Percentiles rank a stretch among this genome's conserved stretches.
phyloP scores from a whole-genome alignment of 1,284 basidiomycete genomes.

The Boletus smithii region DNA sequence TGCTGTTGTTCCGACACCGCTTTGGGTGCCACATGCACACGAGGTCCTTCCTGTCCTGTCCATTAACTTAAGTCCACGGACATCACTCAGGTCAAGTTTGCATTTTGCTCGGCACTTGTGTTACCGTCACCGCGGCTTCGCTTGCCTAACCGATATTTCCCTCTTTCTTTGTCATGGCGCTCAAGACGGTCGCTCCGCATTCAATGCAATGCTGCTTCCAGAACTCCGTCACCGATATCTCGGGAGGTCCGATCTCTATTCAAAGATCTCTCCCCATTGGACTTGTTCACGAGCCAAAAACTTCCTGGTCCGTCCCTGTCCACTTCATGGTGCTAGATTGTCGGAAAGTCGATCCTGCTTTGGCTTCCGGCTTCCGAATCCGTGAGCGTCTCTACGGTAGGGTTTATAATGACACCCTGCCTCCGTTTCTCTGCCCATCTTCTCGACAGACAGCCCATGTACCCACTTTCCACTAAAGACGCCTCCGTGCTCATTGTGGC shows the following conservation, averaged over 20 bases:
- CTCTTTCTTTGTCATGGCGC: slow-evolving; percentile 34
- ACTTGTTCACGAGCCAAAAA: slow-evolving; percentile 25
- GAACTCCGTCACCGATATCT: slow-evolving; percentile 21
- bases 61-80: slow-evolving; percentile 40
- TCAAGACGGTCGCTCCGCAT: slow-evolving; percentile 24
- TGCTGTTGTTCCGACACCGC: slow-evolving; percentile 30
- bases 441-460: slow-evolving; percentile 20
- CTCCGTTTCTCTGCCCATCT: slow-evolving; percentile 23
- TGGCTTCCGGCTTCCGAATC: slow-evolving; percentile 32
- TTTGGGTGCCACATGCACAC: slow-evolving; percentile 37
- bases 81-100: slow-evolving; percentile 32
- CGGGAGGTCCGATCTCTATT: slow-evolving; percentile 17
- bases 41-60: slow-evolving; percentile 37
- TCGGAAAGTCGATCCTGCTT: slow-evolving; percentile 37
- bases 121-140: slow-evolving; percentile 40
- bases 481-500: slow-evolving; percentile 19
- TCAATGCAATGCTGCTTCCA: slow-evolving; percentile 23
- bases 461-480: slow-evolving; percentile 18
- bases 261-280: slow-evolving; percentile 18
- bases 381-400: slow-evolving; percentile 26
- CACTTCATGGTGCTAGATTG: slow-evolving; percentile 32
- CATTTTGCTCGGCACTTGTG: slow-evolving; percentile 34
- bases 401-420: slow-evolving; percentile 25
- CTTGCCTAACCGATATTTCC: slow-evolving; percentile 38
- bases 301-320: slow-evolving; percentile 25